phyloP scores from a whole-genome alignment of 2,329 filamentous ascomycete species.

The Diaporthe citriasiana region DNA sequence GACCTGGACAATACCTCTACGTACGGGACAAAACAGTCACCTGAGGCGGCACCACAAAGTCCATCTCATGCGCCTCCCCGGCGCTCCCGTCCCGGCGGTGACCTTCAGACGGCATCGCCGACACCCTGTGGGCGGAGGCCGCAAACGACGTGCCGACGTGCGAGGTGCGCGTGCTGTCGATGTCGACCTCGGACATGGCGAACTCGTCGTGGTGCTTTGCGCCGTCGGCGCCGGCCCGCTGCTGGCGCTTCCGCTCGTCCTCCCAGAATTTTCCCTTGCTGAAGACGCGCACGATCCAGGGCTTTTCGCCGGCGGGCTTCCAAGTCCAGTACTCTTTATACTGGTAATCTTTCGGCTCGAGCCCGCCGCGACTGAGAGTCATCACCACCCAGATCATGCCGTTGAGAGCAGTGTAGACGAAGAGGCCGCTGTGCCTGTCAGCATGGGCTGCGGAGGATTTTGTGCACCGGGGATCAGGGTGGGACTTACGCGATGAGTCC shows the following conservation, averaged over 20 bases:
- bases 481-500: conserved; percentile 76
- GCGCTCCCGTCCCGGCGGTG: conserved; percentile 17
- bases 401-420: conserved; percentile 67
- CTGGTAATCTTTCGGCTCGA: conserved; percentile 66
- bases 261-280: conserved; percentile 47
- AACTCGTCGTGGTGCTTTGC: conserved; percentile 39
- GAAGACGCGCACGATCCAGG: conserved; percentile 61
- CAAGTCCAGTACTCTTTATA: conserved; percentile 70
- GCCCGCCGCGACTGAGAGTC: conserved; percentile 56
- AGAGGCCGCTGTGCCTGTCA: conserved; percentile 59
- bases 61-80: conserved; percentile 38
- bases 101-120: conserved; percentile 21
- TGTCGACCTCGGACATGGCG: conserved; percentile 39
- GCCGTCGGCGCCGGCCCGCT: conserved; percentile 3
- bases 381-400: conserved; percentile 61
- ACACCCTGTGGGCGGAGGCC: conserved; percentile 33
- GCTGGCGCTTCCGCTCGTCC: conserved; percentile 43
- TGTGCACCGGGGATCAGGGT: not conserved
- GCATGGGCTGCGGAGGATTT: not conserved
- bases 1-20: not conserved
- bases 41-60: conserved; percentile 36
- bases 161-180: conserved; percentile 37
- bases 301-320: conserved; percentile 62
- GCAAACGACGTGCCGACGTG: conserved; percentile 37
- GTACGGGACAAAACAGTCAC: not conserved